phyloP scores from a whole-genome alignment of 306 rosid species.

The Medicago arabica region DNA sequence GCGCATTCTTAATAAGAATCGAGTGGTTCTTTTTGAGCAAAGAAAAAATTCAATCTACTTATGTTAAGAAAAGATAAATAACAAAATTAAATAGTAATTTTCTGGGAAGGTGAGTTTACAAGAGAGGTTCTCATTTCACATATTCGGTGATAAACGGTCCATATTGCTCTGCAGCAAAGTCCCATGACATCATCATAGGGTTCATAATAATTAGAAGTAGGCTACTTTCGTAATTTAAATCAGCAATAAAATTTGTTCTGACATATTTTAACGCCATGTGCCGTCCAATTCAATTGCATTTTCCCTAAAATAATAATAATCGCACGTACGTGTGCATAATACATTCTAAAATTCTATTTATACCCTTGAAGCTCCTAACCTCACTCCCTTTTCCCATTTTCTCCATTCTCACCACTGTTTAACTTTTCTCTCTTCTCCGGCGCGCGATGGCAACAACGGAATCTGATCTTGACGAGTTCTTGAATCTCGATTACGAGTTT shows the following conservation, averaged over 20 bases:
- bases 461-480: constrained; percentile 43
- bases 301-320: not conserved
- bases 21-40: too few relatives aligned
- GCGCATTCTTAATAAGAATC: too few relatives aligned
- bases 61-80: too few relatives aligned
- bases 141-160: too few relatives aligned
- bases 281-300: constrained; percentile 45
- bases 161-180: not conserved
- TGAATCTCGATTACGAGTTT: constrained; percentile 31
- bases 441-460: constrained; percentile 56
- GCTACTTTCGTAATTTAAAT: constrained; percentile 43
- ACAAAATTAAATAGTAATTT: too few relatives aligned
- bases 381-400: constrained; percentile 46
- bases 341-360: constrained; percentile 43
- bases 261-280: constrained; percentile 59
- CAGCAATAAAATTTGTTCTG: constrained; percentile 14
- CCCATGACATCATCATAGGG: not conserved
- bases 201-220: constrained; percentile 9
- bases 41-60: too few relatives aligned
- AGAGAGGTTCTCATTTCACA: too few relatives aligned
- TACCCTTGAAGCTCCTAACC: constrained; percentile 35
- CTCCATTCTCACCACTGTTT: constrained; percentile 10
- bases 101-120: too few relatives aligned
- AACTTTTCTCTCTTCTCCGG: constrained; percentile 34
- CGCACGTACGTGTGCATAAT: constrained; percentile 12